These are phyloP conservation scores for Thraustochytrium striatum DNA, from an alignment of 352 stramenopile genomes.

Conservation along the genomic window DNA sequence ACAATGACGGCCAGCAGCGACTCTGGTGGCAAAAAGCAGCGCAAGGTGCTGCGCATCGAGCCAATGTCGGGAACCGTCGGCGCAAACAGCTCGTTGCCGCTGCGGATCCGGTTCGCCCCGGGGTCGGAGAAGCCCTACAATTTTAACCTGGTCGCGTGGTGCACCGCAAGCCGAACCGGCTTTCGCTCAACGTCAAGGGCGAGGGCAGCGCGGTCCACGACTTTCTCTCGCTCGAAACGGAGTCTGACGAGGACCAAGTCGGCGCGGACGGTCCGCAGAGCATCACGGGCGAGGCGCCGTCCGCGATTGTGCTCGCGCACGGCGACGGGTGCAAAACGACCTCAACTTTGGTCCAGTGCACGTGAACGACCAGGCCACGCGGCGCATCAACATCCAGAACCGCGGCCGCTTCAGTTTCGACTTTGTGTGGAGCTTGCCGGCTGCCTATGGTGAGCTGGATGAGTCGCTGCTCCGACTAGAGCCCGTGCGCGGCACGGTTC, in stretches of 20 bases:
- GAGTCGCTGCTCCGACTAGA: background rate
- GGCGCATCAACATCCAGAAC: slow-evolving; percentile 76
- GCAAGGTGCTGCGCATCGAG: slow-evolving; percentile 71
- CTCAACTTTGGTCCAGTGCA: slow-evolving; percentile 80
- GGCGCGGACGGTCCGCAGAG: slow-evolving; percentile 53
- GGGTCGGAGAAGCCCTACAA: slow-evolving; percentile 84
- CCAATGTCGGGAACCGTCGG: slow-evolving; percentile 81
- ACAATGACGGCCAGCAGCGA: background rate
- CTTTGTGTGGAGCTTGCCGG: slow-evolving; percentile 68
- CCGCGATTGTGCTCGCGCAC: slow-evolving; percentile 56
- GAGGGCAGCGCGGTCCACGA: slow-evolving; percentile 87
- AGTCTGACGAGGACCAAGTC: slow-evolving; percentile 1
- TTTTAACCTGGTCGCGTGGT: slow-evolving; percentile 85
- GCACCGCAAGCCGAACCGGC: slow-evolving; percentile 79
- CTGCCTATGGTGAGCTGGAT: background rate
- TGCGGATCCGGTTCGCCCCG: slow-evolving; percentile 83
- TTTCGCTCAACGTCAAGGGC: slow-evolving; percentile 88
- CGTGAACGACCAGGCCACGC: slow-evolving; percentile 70
- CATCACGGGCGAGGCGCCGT: slow-evolving; percentile 58
- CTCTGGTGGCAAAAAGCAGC: background rate
- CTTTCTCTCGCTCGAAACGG: slow-evolving; percentile 52
- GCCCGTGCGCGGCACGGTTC: slow-evolving; percentile 70
- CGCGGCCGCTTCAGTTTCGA: slow-evolving; percentile 91
- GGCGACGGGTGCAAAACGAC: slow-evolving; percentile 51
- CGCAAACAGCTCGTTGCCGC: slow-evolving; percentile 68